Evolutionary conservation across 257 asterid species (phyloP).

Genomic region (Gentiana straminea): DNA sequence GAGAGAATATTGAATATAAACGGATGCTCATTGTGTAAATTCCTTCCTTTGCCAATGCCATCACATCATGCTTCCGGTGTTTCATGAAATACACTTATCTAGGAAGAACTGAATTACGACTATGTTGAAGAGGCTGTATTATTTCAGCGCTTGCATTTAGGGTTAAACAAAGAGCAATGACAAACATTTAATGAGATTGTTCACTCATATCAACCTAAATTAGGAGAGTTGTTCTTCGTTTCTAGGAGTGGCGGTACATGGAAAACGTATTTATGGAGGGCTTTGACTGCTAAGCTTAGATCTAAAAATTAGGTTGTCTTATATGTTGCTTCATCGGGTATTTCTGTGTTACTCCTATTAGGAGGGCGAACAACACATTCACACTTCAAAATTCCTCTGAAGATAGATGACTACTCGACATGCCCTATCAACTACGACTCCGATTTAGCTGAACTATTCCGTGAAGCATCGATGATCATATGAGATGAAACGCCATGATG

Average conservation of each 20-base stretch:
- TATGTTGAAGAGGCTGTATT: too few relatives aligned
- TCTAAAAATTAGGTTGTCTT: not conserved
- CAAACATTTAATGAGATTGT: too few relatives aligned
- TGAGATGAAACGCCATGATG: not conserved
- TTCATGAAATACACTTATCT: too few relatives aligned
- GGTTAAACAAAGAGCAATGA: not conserved
- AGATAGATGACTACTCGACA: not conserved
- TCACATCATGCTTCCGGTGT: not conserved
- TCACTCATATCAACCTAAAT: not conserved
- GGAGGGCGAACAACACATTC: too few relatives aligned
- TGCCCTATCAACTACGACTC: not conserved
- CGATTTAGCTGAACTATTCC: not conserved
- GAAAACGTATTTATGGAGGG: too few relatives aligned
- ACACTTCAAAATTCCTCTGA: not conserved
- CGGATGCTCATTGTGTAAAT: not conserved
- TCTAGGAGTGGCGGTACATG: too few relatives aligned
- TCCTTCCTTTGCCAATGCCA: not conserved
- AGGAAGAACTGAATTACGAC: not conserved
- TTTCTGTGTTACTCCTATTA: not conserved
- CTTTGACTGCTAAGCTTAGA: not conserved
- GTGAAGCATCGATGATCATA: not conserved
- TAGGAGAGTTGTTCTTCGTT: not conserved
- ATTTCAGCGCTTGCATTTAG: not conserved
- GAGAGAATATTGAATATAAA: not conserved
- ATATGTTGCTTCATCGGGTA: not conserved